Base-by-base conservation (phyloP, 1,284 basidiomycete species). In the Cryptococcus wingfieldii region DNA sequence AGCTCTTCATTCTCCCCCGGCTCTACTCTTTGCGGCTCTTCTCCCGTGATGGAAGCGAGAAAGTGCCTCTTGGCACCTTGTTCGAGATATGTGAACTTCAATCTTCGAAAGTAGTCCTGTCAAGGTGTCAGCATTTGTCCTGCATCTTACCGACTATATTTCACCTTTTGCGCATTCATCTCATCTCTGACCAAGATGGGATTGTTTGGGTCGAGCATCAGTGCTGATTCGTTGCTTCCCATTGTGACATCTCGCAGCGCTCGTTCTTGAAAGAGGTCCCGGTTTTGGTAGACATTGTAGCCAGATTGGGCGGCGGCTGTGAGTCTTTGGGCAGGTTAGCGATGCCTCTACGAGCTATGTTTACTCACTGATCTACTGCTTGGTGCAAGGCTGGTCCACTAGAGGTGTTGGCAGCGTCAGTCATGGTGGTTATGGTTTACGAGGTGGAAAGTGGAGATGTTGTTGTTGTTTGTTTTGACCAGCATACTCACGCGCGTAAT, bases 61-160 rank as follows among this genome's bases (percentile, higher is more conserved):
- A 91, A 92, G 71, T 86, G 84, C 61, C 89, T 83, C 71, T 92
- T 92, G 4, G 90, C 88, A 64, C 90, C 88, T 72, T 90, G 87
- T 66, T 92, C 89, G 23, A 91, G 78, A 66, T 89, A 90, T 60
- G 87, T 86, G 67, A 89, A 89, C 73, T 92, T 92, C 25, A 91
- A 82, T 64, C 87, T 86, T n/a, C 87, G 81, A 42, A 92, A 80
- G 68, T 85, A 88, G 4, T 85, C 81, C 87, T 90, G 23, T 23
- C 23, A 16, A 10, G 7, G 14, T 8, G 13, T 8, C 41, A 8
- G 14, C n/a, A 7, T 39, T 39, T n/a, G 38, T 39, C 13, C 38
- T 13, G 38, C 12, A 39, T 13, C 38, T 12, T 39, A 39, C 8
- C 34, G 9, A 13, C 23, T 23, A 23, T 18, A 14, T 56, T 66